A percentile compares a stretch with the other conserved stretches of the same genome.
Evolutionary conservation across 2,329 filamentous ascomycete genomes (phyloP).

Genomic region (Pleoardoris graminearum): DNA sequence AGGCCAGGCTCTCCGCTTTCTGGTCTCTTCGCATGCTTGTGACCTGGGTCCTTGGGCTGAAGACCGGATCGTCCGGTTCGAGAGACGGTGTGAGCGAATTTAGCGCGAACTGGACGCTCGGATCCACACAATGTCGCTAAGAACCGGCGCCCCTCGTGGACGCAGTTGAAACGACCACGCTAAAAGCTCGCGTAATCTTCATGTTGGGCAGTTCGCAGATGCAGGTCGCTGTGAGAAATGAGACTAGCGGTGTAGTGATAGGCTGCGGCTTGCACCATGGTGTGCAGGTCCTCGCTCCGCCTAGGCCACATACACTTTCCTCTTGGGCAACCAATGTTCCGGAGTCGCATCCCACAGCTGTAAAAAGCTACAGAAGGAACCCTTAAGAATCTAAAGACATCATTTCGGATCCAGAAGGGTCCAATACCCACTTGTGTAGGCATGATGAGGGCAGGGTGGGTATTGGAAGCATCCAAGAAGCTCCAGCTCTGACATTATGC

Average conservation of each 20-base stretch:
- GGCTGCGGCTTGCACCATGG: not conserved
- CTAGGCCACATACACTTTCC: not conserved
- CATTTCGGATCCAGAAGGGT: not conserved
- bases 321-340: not conserved
- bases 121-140: not conserved
- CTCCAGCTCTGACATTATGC: not conserved
- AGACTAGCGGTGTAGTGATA: not conserved
- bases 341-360: not conserved
- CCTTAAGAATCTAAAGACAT: not conserved
- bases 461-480: not conserved
- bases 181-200: too few species aligned
- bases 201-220: not conserved
- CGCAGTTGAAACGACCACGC: too few species aligned
- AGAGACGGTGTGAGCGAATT: constrained; percentile 3
- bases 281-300: not conserved
- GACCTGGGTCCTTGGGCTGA: not conserved
- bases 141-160: too few species aligned
- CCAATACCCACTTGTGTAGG: not conserved
- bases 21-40: not conserved
- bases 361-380: not conserved
- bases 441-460: not conserved
- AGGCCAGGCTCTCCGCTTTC: not conserved
- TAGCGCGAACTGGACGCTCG: not conserved
- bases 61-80: not conserved
- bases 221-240: not conserved